Evolutionary conservation across 129 eudicot genomes (phyloP), one percentile per base, ranked within the genome.

Genomic region (Centaurea solstitialis): DNA sequence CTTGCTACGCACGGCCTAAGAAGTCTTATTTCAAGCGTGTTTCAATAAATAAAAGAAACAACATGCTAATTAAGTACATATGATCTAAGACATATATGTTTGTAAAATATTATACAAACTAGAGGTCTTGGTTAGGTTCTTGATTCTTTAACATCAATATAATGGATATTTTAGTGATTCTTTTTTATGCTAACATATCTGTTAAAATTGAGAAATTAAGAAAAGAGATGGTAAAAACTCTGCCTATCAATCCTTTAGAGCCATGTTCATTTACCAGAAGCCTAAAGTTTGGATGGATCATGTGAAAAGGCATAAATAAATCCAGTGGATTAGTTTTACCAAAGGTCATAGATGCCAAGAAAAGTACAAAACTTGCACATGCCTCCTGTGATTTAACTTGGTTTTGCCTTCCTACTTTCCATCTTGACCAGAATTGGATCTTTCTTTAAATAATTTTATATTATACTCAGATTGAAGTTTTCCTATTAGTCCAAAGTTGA

Each of bases 401-500:
- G 5, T 7, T 37, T 23, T 45, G 2, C 12, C 39, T 73, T 72
- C 47, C 15, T 74, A 26, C 43, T 24, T 12, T 11, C 17, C 21
- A 43, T 73, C 62, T 57, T 75, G n/a, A 28, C 66, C 41, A 68
- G 68, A 41, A 15, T 7, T n/a, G 2, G 18, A 15, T 18, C 24
- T 70, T 37, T 70, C 22, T 33, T 5, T 75, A 33, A 33, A 30
- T 7, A 30, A 35, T 12, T 30, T 65, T 65, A 13, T 13, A 43
- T 6, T 47, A 3, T 18, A 79, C 76, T 11, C 38, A n/a, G 2
- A 10, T 30, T 79, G 76, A 57, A 70, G 13, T 53, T 79, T 35
- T 70, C 70, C 65, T 20, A 18, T 37, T 50, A 79, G 76, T 30
- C 21, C 47, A 68, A 67, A 76, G 9, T 30, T 57, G 65, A 57